Conservation (phyloP, 2,329 filamentous ascomycete genomes). For the Malbranchea cinnamomea region DNA sequence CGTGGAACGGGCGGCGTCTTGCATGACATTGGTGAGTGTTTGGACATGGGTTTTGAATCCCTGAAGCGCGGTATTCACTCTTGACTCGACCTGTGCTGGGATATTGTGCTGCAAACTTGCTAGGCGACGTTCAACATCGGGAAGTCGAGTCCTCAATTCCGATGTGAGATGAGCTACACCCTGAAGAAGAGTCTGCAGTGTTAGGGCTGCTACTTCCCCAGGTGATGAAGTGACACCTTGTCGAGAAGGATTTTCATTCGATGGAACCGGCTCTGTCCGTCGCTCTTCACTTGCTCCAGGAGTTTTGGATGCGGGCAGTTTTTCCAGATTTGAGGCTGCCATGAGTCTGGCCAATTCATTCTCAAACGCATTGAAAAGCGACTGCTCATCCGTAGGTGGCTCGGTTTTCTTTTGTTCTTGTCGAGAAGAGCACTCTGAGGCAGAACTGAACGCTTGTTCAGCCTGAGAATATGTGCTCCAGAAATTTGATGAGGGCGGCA, state of each 20-base stretch:
- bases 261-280: constrained; percentile 7
- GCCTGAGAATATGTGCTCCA: constrained; percentile 6
- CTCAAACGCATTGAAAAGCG: constrained; percentile 26
- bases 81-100: constrained; percentile 22
- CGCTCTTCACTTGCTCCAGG: neutral
- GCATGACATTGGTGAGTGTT: constrained; percentile 21
- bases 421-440: too few species aligned
- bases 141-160: constrained; percentile 21
- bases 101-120: constrained; percentile 21
- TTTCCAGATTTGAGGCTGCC: constrained; percentile 9
- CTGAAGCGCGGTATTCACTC: constrained; percentile 21
- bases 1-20: constrained; percentile 22
- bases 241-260: neutral
- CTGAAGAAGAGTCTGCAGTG: constrained; percentile 20
- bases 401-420: constrained; percentile 10
- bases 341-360: constrained; percentile 24
- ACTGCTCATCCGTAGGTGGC: constrained; percentile 12
- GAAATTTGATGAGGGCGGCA: constrained; percentile 1
- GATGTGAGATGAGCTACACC: constrained; percentile 22
- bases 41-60: constrained; percentile 24
- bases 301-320: constrained; percentile 5
- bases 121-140: constrained; percentile 24
- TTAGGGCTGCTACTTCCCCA: constrained; percentile 3
- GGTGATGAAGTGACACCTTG: neutral
- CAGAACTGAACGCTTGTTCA: constrained; percentile 1